A percentile compares a stretch with the other conserved stretches of the same genome.
These are phyloP conservation scores for Acanthamoeba sp. DNA, from an alignment of 208 protist species.

Conservation along the genomic window DNA sequence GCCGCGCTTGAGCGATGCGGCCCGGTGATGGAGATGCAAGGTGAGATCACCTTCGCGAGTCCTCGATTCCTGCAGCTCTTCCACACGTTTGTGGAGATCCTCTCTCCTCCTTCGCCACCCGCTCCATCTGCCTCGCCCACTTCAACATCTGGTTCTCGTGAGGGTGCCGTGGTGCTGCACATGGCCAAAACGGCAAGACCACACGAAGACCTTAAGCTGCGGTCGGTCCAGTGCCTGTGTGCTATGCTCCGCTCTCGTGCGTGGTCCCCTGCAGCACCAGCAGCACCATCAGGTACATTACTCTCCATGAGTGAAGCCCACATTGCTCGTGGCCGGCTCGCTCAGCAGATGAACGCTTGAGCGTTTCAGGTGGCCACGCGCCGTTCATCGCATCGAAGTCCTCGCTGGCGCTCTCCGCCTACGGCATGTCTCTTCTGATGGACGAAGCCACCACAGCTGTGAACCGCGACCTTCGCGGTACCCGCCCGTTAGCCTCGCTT, in stretches of 20 bases:
- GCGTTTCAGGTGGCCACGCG: background rate
- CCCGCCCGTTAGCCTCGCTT: background rate
- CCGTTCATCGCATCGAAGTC: slow-evolving; percentile 60
- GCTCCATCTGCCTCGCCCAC: background rate
- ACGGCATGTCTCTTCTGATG: slow-evolving; percentile 34
- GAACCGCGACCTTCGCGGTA: slow-evolving; percentile 54
- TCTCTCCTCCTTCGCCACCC: background rate
- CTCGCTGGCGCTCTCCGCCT: slow-evolving; percentile 35
- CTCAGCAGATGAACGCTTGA: no score
- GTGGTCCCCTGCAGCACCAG: background rate
- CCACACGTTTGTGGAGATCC: slow-evolving; percentile 39
- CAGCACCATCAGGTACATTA: background rate
- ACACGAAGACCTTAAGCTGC: slow-evolving; percentile 60
- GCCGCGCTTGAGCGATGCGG: slow-evolving; percentile 1
- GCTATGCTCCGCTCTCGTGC: slow-evolving; percentile 6
- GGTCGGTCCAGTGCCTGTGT: background rate
- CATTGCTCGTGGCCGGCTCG: no score
- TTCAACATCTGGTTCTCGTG: no score
- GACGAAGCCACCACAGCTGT: slow-evolving; percentile 49
- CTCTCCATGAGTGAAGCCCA: no score
- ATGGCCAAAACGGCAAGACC: background rate
- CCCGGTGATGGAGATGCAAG: background rate
- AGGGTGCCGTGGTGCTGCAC: background rate
- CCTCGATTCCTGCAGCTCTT: slow-evolving; percentile 62
- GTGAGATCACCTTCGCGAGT: slow-evolving; percentile 4